These are phyloP conservation scores for Ceriops tagal DNA, from an alignment of 345 rosid species.

Conservation along the genomic window DNA sequence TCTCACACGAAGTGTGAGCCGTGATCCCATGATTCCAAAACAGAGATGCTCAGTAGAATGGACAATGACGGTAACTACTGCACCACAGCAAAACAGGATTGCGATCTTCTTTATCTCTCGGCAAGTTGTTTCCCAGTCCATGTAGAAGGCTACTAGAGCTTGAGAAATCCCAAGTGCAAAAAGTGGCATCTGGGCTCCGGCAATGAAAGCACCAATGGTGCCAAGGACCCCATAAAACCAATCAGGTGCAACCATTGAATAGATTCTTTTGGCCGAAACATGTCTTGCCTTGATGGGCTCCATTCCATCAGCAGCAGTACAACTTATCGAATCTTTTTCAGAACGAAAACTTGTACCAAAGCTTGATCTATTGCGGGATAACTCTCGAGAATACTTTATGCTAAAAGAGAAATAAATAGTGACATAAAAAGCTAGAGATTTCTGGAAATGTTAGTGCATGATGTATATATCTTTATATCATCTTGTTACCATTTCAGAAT, in stretches of 20 bases:
- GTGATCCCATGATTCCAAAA: conserved; percentile 89
- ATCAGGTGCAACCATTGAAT: conserved; percentile 80
- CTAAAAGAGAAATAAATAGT: conserved; percentile 25
- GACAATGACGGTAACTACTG: conserved; percentile 56
- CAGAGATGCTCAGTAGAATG: conserved; percentile 64
- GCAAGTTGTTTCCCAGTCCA: conserved; percentile 68
- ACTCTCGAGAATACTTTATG: conserved; percentile 53
- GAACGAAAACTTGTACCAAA: conserved; percentile 72
- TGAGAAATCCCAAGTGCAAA: conserved; percentile 94
- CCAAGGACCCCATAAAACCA: conserved; percentile 81
- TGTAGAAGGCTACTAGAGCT: conserved; percentile 78
- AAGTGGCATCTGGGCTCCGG: conserved; percentile 95
- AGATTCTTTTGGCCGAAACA: conserved; percentile 56
- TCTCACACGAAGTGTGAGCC: conserved; percentile 88
- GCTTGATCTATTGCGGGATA: conserved; percentile 63
- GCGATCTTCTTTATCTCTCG: conserved; percentile 73
- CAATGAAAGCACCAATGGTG: conserved; percentile 58
- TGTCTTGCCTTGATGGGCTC: conserved; percentile 38
- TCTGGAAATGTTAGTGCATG: background rate
- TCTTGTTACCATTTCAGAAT: no score
- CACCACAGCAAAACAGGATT: conserved; percentile 61
- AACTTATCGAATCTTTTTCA: conserved; percentile 68
- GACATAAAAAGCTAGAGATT: background rate
- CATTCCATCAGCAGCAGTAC: conserved; percentile 36
- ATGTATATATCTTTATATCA: no score